Percentiles rank a stretch among this genome's conserved stretches.
phyloP scores from a whole-genome alignment of 805 yeast genomes.

The Komagataella ulmi region DNA sequence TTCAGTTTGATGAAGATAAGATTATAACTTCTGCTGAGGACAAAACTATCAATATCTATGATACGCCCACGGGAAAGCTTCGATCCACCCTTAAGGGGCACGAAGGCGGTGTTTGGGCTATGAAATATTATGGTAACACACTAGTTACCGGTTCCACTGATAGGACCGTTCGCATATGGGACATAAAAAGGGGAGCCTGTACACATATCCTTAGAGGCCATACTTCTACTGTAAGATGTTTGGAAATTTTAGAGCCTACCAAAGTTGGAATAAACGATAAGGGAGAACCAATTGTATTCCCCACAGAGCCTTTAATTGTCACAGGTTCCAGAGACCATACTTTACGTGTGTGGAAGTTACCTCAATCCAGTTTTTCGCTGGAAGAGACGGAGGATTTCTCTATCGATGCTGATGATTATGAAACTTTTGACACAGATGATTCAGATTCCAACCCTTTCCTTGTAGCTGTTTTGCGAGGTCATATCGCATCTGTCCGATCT shows the following conservation, averaged over 20 bases:
- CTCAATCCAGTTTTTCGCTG: conserved; percentile 18
- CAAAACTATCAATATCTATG: conserved; percentile 66
- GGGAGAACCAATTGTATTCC: conserved; percentile 43
- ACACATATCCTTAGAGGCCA: conserved; percentile 90
- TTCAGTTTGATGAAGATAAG: conserved; percentile 83
- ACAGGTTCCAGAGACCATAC: conserved; percentile 84
- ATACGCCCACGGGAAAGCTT: conserved; percentile 58
- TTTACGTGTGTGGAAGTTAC: conserved; percentile 67
- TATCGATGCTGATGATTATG: conserved; percentile 13
- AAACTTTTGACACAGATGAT: conserved; percentile 22
- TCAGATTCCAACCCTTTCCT: conserved; percentile 42
- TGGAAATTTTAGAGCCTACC: conserved; percentile 66
- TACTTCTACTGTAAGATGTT: conserved; percentile 83
- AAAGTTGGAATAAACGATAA: conserved; percentile 47
- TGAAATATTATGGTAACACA: conserved; percentile 72
- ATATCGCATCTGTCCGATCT: conserved; percentile 71
- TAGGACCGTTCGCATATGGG: conserved; percentile 90
- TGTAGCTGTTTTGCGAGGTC: conserved; percentile 60
- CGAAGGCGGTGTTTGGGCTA: conserved; percentile 98
- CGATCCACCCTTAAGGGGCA: conserved; percentile 65
- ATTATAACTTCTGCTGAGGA: conserved; percentile 92
- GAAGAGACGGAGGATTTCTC: background rate
- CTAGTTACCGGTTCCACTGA: conserved; percentile 93
- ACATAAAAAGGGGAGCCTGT: conserved; percentile 69
- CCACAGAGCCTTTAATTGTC: conserved; percentile 54